Evolutionary conservation across 1,284 basidiomycete species (phyloP).

Genomic region (Leccinum insolens): DNA sequence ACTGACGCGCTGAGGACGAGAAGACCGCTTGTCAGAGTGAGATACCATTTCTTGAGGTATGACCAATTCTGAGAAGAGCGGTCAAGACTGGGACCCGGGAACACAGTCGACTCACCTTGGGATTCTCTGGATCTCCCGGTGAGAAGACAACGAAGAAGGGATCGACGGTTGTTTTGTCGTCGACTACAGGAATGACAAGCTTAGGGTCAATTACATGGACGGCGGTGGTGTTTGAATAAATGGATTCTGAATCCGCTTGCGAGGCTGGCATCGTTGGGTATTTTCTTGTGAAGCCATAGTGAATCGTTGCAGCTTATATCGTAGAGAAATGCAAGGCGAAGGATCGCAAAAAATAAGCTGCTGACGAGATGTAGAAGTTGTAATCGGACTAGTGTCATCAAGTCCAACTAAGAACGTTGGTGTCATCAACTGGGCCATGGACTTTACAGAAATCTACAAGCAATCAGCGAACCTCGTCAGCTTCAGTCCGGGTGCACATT

Average conservation of each 20-base stretch:
- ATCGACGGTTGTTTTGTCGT: slow-evolving; percentile 14
- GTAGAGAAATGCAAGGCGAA: too few species aligned
- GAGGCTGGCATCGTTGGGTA: slow-evolving; percentile 15
- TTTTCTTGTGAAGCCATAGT: neutral
- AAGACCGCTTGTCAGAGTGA: slow-evolving; percentile 61
- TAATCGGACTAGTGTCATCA: neutral
- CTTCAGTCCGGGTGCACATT: slow-evolving; percentile 77
- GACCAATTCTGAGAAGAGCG: slow-evolving; percentile 56
- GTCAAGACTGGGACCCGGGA: neutral
- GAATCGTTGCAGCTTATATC: slow-evolving; percentile 17
- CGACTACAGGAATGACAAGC: slow-evolving; percentile 4
- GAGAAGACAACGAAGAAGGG: slow-evolving; percentile 36
- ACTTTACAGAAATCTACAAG: slow-evolving; percentile 82
- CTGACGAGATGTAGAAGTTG: slow-evolving; percentile 13
- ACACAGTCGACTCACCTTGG: slow-evolving; percentile 35
- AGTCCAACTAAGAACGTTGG: neutral
- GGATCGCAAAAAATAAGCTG: slow-evolving; percentile 13
- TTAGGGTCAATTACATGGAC: slow-evolving; percentile 21
- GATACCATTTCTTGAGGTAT: slow-evolving; percentile 57
- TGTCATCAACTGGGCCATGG: slow-evolving; percentile 41
- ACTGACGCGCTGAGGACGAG: slow-evolving; percentile 71
- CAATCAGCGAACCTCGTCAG: slow-evolving; percentile 66
- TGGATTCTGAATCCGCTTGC: slow-evolving; percentile 20
- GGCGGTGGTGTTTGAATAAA: slow-evolving; percentile 18
- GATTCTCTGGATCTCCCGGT: slow-evolving; percentile 36